Conservation (phyloP, 805 yeast species). For the Starmerella bombicola region DNA sequence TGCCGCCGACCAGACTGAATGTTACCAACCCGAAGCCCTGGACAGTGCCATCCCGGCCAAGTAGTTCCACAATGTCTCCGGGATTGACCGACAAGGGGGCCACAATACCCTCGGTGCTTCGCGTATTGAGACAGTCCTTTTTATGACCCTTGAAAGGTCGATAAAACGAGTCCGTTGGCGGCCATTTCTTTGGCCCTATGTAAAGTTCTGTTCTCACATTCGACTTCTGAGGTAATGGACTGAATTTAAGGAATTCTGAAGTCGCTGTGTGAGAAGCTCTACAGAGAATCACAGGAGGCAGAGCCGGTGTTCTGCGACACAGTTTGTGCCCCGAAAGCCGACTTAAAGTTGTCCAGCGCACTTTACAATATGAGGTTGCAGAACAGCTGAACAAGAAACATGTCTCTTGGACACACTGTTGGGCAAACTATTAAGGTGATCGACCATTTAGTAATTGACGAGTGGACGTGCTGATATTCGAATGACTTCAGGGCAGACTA, state of each 20-base stretch:
- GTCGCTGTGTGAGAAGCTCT: slow-evolving; percentile 1
- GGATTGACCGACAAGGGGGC: slow-evolving; percentile 12
- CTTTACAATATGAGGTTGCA: too few species aligned
- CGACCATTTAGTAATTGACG: too few species aligned
- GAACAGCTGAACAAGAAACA: too few species aligned
- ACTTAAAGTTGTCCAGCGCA: too few species aligned
- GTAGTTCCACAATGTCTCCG: slow-evolving; percentile 21
- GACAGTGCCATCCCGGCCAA: slow-evolving; percentile 7
- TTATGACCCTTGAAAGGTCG: not conserved
- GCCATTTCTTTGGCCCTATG: slow-evolving; percentile 16
- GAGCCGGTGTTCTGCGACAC: too few species aligned
- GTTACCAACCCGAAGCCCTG: slow-evolving; percentile 19
- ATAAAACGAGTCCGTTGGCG: slow-evolving; percentile 17
- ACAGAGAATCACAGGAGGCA: too few species aligned
- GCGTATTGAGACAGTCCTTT: not conserved
- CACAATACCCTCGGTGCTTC: not conserved
- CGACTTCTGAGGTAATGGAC: slow-evolving; percentile 15
- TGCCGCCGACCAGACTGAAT: slow-evolving; percentile 11
- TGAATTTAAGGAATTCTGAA: slow-evolving; percentile 15
- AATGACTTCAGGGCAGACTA: too few species aligned
- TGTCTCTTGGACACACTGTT: too few species aligned
- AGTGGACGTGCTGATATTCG: too few species aligned
- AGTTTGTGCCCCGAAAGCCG: too few species aligned
- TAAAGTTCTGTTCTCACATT: slow-evolving; percentile 7
- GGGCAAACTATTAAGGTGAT: too few species aligned